Conservation (phyloP, 306 rosid genomes). For the Gillenia trifoliata region DNA sequence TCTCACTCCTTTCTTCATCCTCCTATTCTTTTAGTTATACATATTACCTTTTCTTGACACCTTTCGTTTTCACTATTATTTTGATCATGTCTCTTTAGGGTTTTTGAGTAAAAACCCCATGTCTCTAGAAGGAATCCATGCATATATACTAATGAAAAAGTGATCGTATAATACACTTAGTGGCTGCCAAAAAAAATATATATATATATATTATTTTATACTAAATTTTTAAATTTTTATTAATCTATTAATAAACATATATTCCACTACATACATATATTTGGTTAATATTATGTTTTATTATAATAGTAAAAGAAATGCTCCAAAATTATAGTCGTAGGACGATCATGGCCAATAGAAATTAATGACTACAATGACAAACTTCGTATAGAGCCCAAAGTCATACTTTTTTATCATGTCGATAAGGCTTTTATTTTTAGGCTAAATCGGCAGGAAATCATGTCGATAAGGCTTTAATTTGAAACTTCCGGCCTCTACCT, state of each 20-base stretch:
- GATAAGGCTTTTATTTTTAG: too few relatives aligned
- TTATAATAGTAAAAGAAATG: too few relatives aligned
- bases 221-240: too few relatives aligned
- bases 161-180: neutral
- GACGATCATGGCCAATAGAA: neutral
- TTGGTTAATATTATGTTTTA: too few relatives aligned
- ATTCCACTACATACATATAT: too few relatives aligned
- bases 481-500: neutral
- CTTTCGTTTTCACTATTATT: slow-evolving; percentile 38
- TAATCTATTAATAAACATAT: too few relatives aligned
- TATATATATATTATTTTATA: too few relatives aligned
- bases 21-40: slow-evolving; percentile 42
- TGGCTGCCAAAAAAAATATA: too few relatives aligned
- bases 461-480: neutral
- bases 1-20: slow-evolving; percentile 26
- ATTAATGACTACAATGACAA: too few relatives aligned
- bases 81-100: slow-evolving; percentile 20
- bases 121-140: neutral
- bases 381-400: too few relatives aligned
- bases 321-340: too few relatives aligned
- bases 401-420: neutral
- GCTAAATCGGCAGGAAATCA: neutral
- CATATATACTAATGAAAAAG: neutral
- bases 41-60: slow-evolving; percentile 49
- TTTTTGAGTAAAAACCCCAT: neutral